Evolutionary conservation across 441 rosid species (phyloP).

Genomic region (Gossypium davidsonii): DNA sequence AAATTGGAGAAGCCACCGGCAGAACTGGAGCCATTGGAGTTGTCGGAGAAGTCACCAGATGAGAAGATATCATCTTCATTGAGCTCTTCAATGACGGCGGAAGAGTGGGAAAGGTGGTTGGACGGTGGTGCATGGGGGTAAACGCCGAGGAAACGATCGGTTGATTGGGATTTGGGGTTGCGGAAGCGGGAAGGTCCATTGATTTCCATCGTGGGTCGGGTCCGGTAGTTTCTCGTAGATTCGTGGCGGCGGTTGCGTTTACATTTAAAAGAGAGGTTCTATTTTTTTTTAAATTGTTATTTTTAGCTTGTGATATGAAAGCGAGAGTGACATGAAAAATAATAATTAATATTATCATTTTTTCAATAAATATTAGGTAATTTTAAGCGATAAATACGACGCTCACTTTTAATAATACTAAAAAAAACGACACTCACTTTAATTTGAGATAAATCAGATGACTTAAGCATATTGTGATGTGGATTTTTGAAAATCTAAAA

Average conservation of each 20-base stretch:
- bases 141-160: slow-evolving; percentile 33
- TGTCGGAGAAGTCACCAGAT: slow-evolving; percentile 30
- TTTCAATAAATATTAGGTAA: not conserved
- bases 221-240: not conserved
- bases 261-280: not conserved
- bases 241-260: slow-evolving; percentile 9
- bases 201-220: slow-evolving; percentile 31
- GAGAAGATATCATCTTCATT: slow-evolving; percentile 51
- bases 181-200: slow-evolving; percentile 32
- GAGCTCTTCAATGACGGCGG: slow-evolving; percentile 36
- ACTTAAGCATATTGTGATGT: not conserved
- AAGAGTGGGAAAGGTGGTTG: slow-evolving; percentile 3
- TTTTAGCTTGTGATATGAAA: not conserved
- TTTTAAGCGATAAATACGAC: too few species aligned
- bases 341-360: too few species aligned
- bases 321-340: slow-evolving; percentile 14
- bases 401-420: not conserved
- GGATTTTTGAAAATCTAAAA: not conserved
- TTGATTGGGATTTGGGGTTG: slow-evolving; percentile 23
- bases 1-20: not conserved
- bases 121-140: slow-evolving; percentile 17
- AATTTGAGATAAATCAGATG: not conserved
- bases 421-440: not conserved
- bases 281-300: not conserved
- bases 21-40: slow-evolving; percentile 10